Percentiles rank a stretch among this genome's conserved stretches.
Evolutionary conservation across 495 filamentous ascomycete species (phyloP).

Genomic region (Jackrogersella minutella): DNA sequence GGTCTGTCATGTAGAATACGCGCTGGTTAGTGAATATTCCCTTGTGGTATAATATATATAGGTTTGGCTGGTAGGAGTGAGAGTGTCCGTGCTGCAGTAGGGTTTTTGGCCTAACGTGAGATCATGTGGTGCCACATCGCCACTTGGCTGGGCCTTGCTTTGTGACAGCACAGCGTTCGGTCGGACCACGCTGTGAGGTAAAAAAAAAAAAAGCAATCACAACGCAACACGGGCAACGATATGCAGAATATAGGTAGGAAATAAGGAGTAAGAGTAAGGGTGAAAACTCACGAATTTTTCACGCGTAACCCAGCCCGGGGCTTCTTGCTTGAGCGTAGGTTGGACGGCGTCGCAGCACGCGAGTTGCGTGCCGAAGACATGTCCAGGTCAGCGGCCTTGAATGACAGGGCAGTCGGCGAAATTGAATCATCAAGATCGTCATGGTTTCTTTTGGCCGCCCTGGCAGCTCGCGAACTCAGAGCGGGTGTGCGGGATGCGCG

Average conservation of each 20-base stretch:
- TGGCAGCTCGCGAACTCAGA: constrained; percentile 41
- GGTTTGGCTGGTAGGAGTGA: constrained; percentile 5
- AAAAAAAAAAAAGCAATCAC: constrained; percentile 2
- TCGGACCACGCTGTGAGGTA: constrained; percentile 29
- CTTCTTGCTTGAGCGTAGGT: constrained; percentile 62
- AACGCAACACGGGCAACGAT: constrained; percentile 14
- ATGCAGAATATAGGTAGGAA: neutral
- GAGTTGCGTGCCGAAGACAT: constrained; percentile 57
- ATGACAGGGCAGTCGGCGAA: constrained; percentile 55
- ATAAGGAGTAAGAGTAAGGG: constrained; percentile 1
- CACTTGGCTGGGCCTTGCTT: constrained; percentile 46
- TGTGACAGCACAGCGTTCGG: constrained; percentile 41
- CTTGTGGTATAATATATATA: constrained; percentile 4
- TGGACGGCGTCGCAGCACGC: constrained; percentile 63
- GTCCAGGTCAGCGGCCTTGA: constrained; percentile 46
- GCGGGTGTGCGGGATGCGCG: constrained; percentile 42
- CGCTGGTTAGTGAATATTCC: constrained; percentile 26
- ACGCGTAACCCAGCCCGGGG: constrained; percentile 65
- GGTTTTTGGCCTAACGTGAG: constrained; percentile 37
- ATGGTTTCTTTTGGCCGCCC: constrained; percentile 54
- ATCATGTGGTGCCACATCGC: constrained; percentile 50
- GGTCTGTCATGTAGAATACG: constrained; percentile 49
- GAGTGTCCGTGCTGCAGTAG: constrained; percentile 33
- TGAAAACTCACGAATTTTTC: constrained; percentile 73
- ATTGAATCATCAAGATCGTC: constrained; percentile 56